phyloP scores from a whole-genome alignment of 768 basidiomycete genomes.

The Termitomyces sp. region DNA sequence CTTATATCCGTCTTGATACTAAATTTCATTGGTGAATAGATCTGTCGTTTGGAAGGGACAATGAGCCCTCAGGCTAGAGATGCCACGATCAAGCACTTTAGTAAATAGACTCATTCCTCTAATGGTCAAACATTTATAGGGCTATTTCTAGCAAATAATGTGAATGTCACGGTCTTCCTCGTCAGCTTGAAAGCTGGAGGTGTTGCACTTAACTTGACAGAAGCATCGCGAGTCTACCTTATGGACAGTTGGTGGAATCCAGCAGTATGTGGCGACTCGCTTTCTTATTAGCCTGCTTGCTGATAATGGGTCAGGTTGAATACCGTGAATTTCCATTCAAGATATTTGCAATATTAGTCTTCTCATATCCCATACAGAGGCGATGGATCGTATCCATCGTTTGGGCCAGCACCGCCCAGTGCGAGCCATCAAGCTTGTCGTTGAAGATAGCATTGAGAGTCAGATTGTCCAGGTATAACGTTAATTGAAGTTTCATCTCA shows the following conservation, averaged over 20 bases:
- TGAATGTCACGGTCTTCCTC: constrained; percentile 95
- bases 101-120: constrained; percentile 35
- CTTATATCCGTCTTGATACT: neutral
- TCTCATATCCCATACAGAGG: constrained; percentile 47
- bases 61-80: constrained; percentile 97
- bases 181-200: constrained; percentile 96
- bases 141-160: constrained; percentile 68
- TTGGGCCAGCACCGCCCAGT: constrained; percentile 94
- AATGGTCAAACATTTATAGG: neutral
- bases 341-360: neutral
- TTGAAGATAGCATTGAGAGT: constrained; percentile 95
- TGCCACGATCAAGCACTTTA: constrained; percentile 92
- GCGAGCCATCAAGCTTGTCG: constrained; percentile 86
- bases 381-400: constrained; percentile 97
- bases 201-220: constrained; percentile 85
- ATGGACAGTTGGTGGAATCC: constrained; percentile 99
- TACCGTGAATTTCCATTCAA: constrained; percentile 51
- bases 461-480: constrained; percentile 76
- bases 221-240: constrained; percentile 89
- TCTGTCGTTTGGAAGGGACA: constrained; percentile 92
- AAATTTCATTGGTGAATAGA: constrained; percentile 31
- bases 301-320: constrained; percentile 47
- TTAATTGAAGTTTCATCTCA: neutral
- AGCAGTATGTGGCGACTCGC: constrained; percentile 48
- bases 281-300: neutral